Base-by-base conservation (phyloP, 2,329 filamentous ascomycete genomes). In the Salinomyces thailandicus region DNA sequence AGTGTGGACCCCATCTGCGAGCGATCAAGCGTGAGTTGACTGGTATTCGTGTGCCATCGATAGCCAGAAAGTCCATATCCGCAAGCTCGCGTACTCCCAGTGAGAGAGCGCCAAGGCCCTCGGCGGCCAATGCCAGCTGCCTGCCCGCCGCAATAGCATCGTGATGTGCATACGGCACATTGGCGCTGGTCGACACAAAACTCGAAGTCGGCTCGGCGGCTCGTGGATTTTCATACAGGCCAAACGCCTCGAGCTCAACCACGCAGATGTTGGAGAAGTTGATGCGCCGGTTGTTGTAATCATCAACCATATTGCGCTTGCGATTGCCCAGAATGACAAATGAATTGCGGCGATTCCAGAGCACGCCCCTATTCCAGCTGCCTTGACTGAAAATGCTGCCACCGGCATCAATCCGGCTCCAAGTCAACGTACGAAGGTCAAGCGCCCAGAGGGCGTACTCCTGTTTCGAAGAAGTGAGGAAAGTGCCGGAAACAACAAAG, bases 251-350 rank as follows among this genome's bases (percentile, higher is more conserved):
- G 8, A 98, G 69, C 60, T 98, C 91, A 6, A 98, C 89, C 71
- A 96, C 82, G 59, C 91, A 96, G 18, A 96, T 78, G 54, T 98
- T 93, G 7, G 83, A 84, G 58, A 96, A 98, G 61, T 98, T 98
- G 62, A 98, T 93, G 17, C 91, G 81, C 8, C 91, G 81, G 54
- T 96, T 91, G 57, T 96, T 96, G 62, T 98, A 98, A 60, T 98
- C 91, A 50, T 98, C 89, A 1, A 96, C 89, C 19, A 98, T 70
- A 49, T 84, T 95, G 44, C 91, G 72, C 61, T 93, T 94, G 24
- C 91, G 77, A 59, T 95, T 93, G 31, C 91, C 91, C 24, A 98
- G 70, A 45, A 98, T 89, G 20, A 96, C 86, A 63, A 96, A 98
- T 0, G 85, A 85, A 56, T 95, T 98, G 44, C 91, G 75, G 29